Conservation (phyloP, 306 rosid genomes). For the Vigna mungo region DNA sequence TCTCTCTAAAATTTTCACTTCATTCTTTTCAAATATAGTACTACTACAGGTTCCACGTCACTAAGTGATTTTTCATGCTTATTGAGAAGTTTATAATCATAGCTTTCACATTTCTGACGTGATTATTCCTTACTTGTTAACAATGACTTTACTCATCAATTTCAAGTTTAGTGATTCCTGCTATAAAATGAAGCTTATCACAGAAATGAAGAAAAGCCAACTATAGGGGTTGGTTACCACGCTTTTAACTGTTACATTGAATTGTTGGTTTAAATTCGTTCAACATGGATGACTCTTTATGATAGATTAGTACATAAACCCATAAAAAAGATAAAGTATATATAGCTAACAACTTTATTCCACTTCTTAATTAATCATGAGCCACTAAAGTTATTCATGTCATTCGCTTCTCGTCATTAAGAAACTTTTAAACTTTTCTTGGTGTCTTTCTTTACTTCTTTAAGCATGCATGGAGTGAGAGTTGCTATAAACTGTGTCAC, state of each 20-base stretch:
- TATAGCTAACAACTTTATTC: constrained; percentile 62
- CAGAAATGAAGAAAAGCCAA: constrained; percentile 30
- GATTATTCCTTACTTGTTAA: background rate
- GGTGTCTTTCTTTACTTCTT: constrained; percentile 54
- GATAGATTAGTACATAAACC: constrained; percentile 38
- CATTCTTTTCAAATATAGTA: too few species aligned
- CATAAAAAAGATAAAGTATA: constrained; percentile 49
- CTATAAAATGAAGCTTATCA: constrained; percentile 24
- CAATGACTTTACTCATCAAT: constrained; percentile 7
- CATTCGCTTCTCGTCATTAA: constrained; percentile 44
- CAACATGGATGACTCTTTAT: constrained; percentile 36
- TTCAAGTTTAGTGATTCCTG: constrained; percentile 38
- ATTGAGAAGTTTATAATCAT: background rate
- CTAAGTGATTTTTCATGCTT: background rate
- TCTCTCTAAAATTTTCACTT: too few species aligned
- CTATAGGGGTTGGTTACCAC: constrained; percentile 27
- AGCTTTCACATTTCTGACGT: background rate
- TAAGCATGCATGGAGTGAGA: constrained; percentile 36
- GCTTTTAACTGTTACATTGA: constrained; percentile 78
- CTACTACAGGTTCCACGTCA: background rate
- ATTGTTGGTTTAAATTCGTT: constrained; percentile 41
- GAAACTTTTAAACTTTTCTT: constrained; percentile 50
- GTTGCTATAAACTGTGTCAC: constrained; percentile 13
- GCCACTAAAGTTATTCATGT: constrained; percentile 50
- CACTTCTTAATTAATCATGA: constrained; percentile 50